Evolutionary conservation across 139 green algal genomes (phyloP).

Genomic region (Chlorella ohadii): DNA sequence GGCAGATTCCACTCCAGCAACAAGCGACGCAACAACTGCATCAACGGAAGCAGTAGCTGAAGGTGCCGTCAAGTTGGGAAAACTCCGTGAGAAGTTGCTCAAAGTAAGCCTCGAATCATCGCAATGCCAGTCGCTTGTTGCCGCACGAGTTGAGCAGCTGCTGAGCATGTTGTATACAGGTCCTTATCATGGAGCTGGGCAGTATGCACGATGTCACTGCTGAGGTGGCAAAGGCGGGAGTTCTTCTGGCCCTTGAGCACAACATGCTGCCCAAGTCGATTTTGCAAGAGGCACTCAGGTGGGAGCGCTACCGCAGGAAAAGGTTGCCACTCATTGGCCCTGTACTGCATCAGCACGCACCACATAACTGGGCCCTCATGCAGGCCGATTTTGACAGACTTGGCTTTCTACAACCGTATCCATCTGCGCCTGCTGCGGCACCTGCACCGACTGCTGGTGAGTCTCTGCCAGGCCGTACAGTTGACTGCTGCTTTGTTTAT

Average conservation of each 20-base stretch:
- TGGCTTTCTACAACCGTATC: constrained; percentile 84
- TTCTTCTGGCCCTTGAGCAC: constrained; percentile 41
- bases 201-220: neutral
- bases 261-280: constrained; percentile 72
- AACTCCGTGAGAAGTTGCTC: constrained; percentile 28
- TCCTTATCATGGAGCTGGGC: constrained; percentile 32
- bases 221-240: constrained; percentile 33
- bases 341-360: too few relatives aligned
- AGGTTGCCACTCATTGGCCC: too few relatives aligned
- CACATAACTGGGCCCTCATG: too few relatives aligned
- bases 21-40: neutral
- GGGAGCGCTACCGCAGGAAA: too few relatives aligned
- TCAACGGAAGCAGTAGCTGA: neutral
- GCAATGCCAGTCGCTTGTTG: neutral
- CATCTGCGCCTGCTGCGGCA: constrained; percentile 73
- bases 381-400: constrained; percentile 88
- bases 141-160: neutral
- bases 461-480: neutral
- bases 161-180: neutral
- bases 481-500: too few relatives aligned
- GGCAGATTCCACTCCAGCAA: neutral
- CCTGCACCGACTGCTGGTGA: constrained; percentile 74
- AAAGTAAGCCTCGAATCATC: constrained; percentile 4
- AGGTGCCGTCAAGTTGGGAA: neutral
- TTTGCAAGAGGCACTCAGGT: constrained; percentile 53